These are phyloP conservation scores for Trametes cingulata DNA, from an alignment of 768 basidiomycete genomes.

Conservation along the genomic window DNA sequence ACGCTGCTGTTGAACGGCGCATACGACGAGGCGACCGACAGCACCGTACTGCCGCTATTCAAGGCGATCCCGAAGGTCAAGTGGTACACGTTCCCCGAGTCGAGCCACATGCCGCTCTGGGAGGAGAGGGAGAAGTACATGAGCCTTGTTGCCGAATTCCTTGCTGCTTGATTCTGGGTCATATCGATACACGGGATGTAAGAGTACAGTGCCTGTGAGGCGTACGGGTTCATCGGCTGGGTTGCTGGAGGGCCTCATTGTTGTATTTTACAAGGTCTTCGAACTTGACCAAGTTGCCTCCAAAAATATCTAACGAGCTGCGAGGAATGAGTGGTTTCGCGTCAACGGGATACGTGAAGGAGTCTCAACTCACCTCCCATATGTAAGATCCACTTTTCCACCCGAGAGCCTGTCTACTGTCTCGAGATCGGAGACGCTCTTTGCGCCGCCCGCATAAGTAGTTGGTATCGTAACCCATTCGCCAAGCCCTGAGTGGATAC, in stretches of 20 bases:
- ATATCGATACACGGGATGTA: constrained; percentile 2
- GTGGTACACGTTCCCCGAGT: constrained; percentile 46
- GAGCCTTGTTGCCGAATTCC: constrained; percentile 37
- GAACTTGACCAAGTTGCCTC: constrained; percentile 63
- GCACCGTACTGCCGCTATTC: constrained; percentile 38
- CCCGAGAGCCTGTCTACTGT: constrained; percentile 71
- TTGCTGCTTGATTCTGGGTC: constrained; percentile 16
- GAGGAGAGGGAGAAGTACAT: constrained; percentile 47
- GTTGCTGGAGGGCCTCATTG: neutral
- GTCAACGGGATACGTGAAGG: neutral
- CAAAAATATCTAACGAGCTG: constrained; percentile 71
- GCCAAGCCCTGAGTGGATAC: constrained; percentile 62
- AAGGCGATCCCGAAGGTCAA: constrained; percentile 40
- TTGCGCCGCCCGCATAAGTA: constrained; percentile 97
- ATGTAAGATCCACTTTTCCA: constrained; percentile 87
- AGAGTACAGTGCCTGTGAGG: neutral
- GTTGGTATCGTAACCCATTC: constrained; percentile 91
- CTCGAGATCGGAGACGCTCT: constrained; percentile 43
- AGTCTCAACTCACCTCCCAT: constrained; percentile 55
- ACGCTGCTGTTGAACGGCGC: constrained; percentile 41
- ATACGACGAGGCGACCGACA: constrained; percentile 44
- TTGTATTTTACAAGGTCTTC: constrained; percentile 47
- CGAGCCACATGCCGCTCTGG: constrained; percentile 45
- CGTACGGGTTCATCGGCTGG: neutral
- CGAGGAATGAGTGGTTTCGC: neutral